phyloP scores from a whole-genome alignment of 768 basidiomycete genomes.

The Pulveroboletus frians region DNA sequence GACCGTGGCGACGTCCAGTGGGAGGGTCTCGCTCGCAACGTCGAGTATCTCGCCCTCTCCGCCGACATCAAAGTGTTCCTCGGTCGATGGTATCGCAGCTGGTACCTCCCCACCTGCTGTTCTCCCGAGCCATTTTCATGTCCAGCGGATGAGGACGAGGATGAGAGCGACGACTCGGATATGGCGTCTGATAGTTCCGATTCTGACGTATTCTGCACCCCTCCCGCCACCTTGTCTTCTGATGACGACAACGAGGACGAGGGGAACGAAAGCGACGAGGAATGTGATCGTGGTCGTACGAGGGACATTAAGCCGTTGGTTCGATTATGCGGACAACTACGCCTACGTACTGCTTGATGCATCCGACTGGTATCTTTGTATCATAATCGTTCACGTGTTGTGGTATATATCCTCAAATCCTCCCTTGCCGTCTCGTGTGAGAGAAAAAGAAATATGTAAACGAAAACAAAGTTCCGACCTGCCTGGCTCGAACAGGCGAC shows the following conservation, averaged over 20 bases:
- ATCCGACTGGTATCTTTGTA: no score
- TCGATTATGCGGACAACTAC: constrained; percentile 26
- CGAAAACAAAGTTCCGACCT: constrained; percentile 37
- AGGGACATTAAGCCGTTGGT: constrained; percentile 37
- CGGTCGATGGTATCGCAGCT: constrained; percentile 66
- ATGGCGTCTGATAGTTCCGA: constrained; percentile 3
- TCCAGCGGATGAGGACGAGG: constrained; percentile 32
- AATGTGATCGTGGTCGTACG: constrained; percentile 37
- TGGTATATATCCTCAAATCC: no score
- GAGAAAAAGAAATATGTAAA: no score
- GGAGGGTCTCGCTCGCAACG: constrained; percentile 86
- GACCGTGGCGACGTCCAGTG: constrained; percentile 62
- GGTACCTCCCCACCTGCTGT: constrained; percentile 40
- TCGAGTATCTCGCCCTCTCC: constrained; percentile 79
- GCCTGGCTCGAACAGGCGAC: constrained; percentile 63
- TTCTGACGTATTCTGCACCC: no score
- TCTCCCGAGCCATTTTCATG: constrained; percentile 23
- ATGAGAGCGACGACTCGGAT: constrained; percentile 25
- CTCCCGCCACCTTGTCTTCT: no score
- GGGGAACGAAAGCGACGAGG: constrained; percentile 34
- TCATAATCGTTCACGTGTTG: no score
- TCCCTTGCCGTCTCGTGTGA: no score
- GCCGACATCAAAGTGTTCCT: constrained; percentile 74
- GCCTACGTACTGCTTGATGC: constrained; percentile 6
- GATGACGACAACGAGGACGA: constrained; percentile 31